Evolutionary conservation across 306 rosid genomes (phyloP), one percentile per base, ranked within the genome.

Genomic region (Spatholobus suberectus): DNA sequence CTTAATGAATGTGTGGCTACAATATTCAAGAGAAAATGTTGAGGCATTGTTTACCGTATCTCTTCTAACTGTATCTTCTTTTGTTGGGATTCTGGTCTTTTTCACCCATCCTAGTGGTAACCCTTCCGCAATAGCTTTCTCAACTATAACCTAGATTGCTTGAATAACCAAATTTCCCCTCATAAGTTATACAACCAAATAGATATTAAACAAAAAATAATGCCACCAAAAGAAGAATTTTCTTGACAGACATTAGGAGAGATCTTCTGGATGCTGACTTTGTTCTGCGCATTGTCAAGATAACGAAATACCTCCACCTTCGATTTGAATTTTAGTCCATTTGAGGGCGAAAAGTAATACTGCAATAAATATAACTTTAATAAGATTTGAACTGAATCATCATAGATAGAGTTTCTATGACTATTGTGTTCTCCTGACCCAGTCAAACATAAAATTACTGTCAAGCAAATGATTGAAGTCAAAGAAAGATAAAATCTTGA

Each of bases 21-120:
- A 27, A 69, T 54, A 73, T 68, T 58, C 58, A 49, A 72, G 47
- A 87, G 23, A 29, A 81, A 62, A 57, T 41, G 46, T 23, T 27
- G 49, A 62, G 80, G 67, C 32, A 66, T 85, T 43, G 38, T 27
- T 77, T 94, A 94, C 97, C 86, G 83, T 32, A 69, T 90, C 92
- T 85, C 82, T 91, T 87, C 92, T 86, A 46, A 73, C 69, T 44
- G 83, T 77, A 49, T 51, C 82, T 73, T 62, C 84, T 57, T 75
- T 90, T 55, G 52, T 87, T 8, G 84, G 77, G 74, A 84, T 80
- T 85, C 86, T 86, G 77, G 90, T 82, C 83, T 84, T 92, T 85
- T 78, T 90, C 77, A 73, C 84, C 94, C 91, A 90, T 72, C 97
- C 94, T 4, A 87, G 77, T 55, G 97, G 93, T 74, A 94, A 82